Base-by-base conservation (phyloP, 2,329 filamentous ascomycete species). In the Pseudogymnoascus verrucosus region DNA sequence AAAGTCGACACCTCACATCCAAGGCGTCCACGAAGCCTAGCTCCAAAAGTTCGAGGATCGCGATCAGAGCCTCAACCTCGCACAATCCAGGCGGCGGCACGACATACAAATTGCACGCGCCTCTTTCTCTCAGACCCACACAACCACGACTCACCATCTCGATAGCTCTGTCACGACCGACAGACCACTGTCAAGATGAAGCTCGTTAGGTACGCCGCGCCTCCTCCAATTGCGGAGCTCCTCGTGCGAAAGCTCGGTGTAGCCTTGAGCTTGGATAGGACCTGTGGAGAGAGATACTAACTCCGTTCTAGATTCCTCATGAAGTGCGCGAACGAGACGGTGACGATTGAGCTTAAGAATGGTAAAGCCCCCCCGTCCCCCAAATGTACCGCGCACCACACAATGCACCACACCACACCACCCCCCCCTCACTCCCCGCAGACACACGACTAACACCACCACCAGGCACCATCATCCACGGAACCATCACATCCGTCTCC, bases 301-400 rank as follows among this genome's bases (percentile, higher is more conserved):
- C 70, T 54, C 54, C 68, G 70, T 67, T 67, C 40, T 77, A 98
- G 95, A 77, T 99, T 99, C 78, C 83, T 99, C 71, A 98, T 98
- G 93, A 99, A 99, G 83, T 98, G 93, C 78, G 88, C 90, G 78
- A 98, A 97, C 78, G 95, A 99, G 82, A 96, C 95, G 73, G 95
- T 98, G 73, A 98, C 93, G 51, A 90, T 99, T 77, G 95, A 99
- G 79, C 83, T 99, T 70, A 99, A 99, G 79, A 98, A 98, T 85
- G 95, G 93, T 95, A 71, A 51, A 10, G 8, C 34, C 47, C 31
- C 47, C 64, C 51, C 4, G 4, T 2, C 8, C 62, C 47, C 61
- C 40, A n/a, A 36, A 31, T 10, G 8, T 28, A n/a, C 5, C 37
- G 51, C 10, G 2, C 61, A 59, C 8, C 39, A 42, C 16, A 47